phyloP scores from a whole-genome alignment of 352 stramenopile species.

The Globisporangium nodosum region DNA sequence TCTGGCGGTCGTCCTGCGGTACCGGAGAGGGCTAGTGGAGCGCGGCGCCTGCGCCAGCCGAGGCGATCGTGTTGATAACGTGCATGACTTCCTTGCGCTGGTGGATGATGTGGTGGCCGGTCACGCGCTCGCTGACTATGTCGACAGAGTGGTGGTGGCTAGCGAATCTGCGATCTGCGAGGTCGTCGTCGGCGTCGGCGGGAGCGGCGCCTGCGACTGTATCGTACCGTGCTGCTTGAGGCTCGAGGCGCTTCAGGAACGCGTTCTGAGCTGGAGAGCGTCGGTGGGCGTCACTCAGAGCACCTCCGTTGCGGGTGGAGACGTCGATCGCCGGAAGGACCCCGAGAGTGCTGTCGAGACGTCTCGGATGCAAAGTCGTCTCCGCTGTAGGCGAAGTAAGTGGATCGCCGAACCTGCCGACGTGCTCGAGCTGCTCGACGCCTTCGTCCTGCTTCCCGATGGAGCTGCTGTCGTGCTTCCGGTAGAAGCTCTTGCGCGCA shows the following conservation, averaged over 20 bases:
- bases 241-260: constrained; percentile 39
- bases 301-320: neutral
- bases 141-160: no score
- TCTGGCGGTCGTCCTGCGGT: no score
- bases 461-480: constrained; percentile 1
- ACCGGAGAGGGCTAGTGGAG: neutral
- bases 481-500: constrained; percentile 26
- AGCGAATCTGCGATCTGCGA: no score
- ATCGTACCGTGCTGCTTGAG: neutral
- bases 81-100: constrained; percentile 28
- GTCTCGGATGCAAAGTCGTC: no score
- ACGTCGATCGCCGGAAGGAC: constrained; percentile 12
- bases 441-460: neutral
- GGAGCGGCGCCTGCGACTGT: neutral
- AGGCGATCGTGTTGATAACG: constrained; percentile 14
- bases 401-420: neutral
- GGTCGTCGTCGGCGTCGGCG: neutral
- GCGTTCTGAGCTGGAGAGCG: constrained; percentile 62
- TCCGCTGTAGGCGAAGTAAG: neutral
- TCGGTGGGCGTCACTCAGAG: constrained; percentile 5
- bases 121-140: neutral
- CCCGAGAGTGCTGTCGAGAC: constrained; percentile 2
- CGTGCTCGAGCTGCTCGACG: constrained; percentile 1
- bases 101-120: constrained; percentile 23
- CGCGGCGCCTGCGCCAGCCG: no score